A percentile compares a stretch with the other conserved stretches of the same genome.
phyloP scores from a whole-genome alignment of 2,329 filamentous ascomycete genomes.

The Blumeria graminis region DNA sequence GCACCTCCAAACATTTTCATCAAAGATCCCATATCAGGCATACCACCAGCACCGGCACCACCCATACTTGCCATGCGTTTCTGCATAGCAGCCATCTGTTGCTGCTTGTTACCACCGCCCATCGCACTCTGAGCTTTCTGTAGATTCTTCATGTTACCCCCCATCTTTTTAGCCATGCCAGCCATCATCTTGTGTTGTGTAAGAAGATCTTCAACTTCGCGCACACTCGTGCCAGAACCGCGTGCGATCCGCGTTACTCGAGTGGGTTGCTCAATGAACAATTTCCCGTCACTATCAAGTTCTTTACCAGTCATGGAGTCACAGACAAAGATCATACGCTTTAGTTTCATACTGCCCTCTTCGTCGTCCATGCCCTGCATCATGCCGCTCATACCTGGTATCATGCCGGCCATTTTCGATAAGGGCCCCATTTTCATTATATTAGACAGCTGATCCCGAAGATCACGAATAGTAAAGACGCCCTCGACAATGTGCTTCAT shows the following conservation, averaged over 20 bases:
- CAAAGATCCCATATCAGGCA: slow-evolving; percentile 65
- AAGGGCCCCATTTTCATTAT: slow-evolving; percentile 99
- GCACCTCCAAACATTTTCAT: slow-evolving; percentile 79
- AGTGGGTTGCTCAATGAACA: slow-evolving; percentile 77
- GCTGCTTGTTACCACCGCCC: slow-evolving; percentile 72
- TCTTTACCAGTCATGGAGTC: slow-evolving; percentile 96
- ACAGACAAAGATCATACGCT: slow-evolving; percentile 97
- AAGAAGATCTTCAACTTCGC: slow-evolving; percentile 87
- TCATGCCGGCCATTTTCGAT: slow-evolving; percentile 97
- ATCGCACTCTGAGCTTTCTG: slow-evolving; percentile 78
- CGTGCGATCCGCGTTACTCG: slow-evolving; percentile 80
- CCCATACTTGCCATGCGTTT: slow-evolving; percentile 88
- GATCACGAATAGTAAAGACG: slow-evolving; percentile 82
- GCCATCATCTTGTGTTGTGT: slow-evolving; percentile 98
- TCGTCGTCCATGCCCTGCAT: slow-evolving; percentile 96
- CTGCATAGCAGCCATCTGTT: slow-evolving; percentile 93
- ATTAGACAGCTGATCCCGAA: slow-evolving; percentile 84
- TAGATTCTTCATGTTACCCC: slow-evolving; percentile 94
- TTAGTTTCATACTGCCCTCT: slow-evolving; percentile 77
- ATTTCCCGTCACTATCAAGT: slow-evolving; percentile 81
- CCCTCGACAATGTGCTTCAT: slow-evolving; percentile 98
- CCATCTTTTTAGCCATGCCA: slow-evolving; percentile 97
- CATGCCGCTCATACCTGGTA: slow-evolving; percentile 77
- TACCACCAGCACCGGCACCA: slow-evolving; percentile 38
- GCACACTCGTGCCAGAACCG: slow-evolving; percentile 73